Base-by-base conservation (phyloP, 179 eudicot genomes). In the Beta corolliflora region DNA sequence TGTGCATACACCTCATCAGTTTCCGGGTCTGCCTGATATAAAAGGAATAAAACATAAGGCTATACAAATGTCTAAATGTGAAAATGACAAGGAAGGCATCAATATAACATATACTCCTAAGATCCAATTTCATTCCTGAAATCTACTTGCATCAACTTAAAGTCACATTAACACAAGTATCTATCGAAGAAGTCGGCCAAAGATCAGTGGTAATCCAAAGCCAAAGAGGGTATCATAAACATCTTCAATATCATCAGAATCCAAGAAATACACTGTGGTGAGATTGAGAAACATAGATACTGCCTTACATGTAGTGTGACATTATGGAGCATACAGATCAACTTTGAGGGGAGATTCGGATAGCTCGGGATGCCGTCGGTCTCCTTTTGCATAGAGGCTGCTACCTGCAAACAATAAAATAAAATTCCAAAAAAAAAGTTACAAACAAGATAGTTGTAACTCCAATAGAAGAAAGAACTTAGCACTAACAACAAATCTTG, bases 1-100 rank as follows among this genome's bases (percentile, higher is more conserved):
- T 96, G 98, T 15, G 99, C 99, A 86, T 96, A 96, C 23, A 96
- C 99, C 89, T 96, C 99, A 81, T 96, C 99, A 1, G 96, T 93
- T 88, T 96, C 99, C 19, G 89, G 83, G 89, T 96, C 99, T 87
- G 99, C 99, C 99, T 96, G 87, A 44, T n/a, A 46, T 71, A 76
- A 54, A 79, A 11, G 25, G 73, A 50, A 46, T 31, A 67, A 80
- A 71, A 18, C 65, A 71, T 29, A 19, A 56, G 53, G 56, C 19
- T 46, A 31, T 0, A 25, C 69, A 53, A 19, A 74, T 13, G 46
- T 29, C 41, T 36, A 41, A 11, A 14, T 0, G n/a, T 29, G 29
- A 52, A 73, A 55, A 50, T 41, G 21, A 70, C 63, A 56, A 25
- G 29, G 31, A 55, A 82, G 16, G 13, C 55, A 70, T 25, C 76